Evolutionary conservation across 1,284 basidiomycete genomes (phyloP).

Genomic region (Apiotrichum porosum): DNA sequence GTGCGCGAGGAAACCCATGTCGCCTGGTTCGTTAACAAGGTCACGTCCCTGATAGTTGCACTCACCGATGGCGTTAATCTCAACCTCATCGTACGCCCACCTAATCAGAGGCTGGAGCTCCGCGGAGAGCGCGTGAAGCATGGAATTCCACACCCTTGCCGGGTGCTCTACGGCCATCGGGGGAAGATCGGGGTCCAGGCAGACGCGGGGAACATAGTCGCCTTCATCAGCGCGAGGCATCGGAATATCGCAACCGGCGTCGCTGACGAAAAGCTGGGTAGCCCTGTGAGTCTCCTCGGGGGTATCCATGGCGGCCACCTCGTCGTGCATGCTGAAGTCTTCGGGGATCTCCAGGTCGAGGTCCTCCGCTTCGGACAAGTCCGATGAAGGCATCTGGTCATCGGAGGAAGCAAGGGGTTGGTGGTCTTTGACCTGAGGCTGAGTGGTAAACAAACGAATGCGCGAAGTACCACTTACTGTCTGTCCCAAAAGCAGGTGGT

Average conservation of each 20-base stretch:
- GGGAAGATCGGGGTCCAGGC: conserved; percentile 21
- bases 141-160: conserved; percentile 34
- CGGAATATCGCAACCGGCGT: conserved; percentile 8
- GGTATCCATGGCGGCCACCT: too few relatives aligned
- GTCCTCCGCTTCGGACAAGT: too few relatives aligned
- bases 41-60: not conserved
- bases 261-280: not conserved
- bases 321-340: too few relatives aligned
- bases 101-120: conserved; percentile 30
- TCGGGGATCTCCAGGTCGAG: too few relatives aligned
- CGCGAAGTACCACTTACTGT: not conserved
- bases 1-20: conserved; percentile 12
- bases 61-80: not conserved
- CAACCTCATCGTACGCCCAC: conserved; percentile 28
- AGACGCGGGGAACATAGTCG: not conserved
- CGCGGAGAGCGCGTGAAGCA: conserved; percentile 26
- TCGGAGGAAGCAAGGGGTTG: too few relatives aligned
- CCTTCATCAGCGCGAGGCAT: conserved; percentile 6
- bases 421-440: too few relatives aligned
- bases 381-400: too few relatives aligned
- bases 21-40: conserved; percentile 3
- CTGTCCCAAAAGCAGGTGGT: not conserved
- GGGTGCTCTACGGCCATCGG: conserved; percentile 33
- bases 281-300: too few relatives aligned
- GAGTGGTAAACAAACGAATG: too few relatives aligned